phyloP scores from a whole-genome alignment of 2,329 filamentous ascomycete species.

The Helotiales sp. region DNA sequence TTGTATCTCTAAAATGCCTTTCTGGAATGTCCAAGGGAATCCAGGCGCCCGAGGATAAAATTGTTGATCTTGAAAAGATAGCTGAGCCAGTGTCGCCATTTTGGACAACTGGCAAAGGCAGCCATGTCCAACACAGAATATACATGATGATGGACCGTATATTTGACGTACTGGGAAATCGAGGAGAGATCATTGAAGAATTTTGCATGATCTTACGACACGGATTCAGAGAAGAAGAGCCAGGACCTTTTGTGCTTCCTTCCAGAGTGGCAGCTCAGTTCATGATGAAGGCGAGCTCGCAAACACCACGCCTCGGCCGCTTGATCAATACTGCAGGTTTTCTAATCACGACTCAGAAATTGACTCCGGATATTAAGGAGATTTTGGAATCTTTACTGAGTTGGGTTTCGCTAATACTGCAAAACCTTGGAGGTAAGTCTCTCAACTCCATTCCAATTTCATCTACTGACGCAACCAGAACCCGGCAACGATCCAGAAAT shows the following conservation, averaged over 20 bases:
- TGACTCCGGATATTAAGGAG: slow-evolving; percentile 51
- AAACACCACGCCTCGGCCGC: slow-evolving; percentile 61
- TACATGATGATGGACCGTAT: slow-evolving; percentile 55
- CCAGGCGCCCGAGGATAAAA: slow-evolving; percentile 68
- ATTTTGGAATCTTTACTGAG: slow-evolving; percentile 59
- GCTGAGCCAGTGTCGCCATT: slow-evolving; percentile 46
- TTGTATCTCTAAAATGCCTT: slow-evolving; percentile 67
- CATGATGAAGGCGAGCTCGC: slow-evolving; percentile 61
- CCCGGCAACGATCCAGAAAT: slow-evolving; percentile 72
- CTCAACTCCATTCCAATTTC: neutral
- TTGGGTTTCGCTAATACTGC: slow-evolving; percentile 67
- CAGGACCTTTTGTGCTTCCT: slow-evolving; percentile 79
- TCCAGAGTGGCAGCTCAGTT: slow-evolving; percentile 69
- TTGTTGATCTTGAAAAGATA: slow-evolving; percentile 69
- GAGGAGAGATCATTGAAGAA: slow-evolving; percentile 72
- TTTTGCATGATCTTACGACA: slow-evolving; percentile 74
- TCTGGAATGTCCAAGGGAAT: slow-evolving; percentile 73
- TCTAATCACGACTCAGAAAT: slow-evolving; percentile 65
- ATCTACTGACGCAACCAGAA: slow-evolving; percentile 43
- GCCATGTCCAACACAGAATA: slow-evolving; percentile 56
- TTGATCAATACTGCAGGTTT: slow-evolving; percentile 75
- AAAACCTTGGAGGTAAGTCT: slow-evolving; percentile 61
- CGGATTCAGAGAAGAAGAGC: slow-evolving; percentile 75
- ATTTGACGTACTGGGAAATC: slow-evolving; percentile 59
- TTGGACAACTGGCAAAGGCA: slow-evolving; percentile 56